Base-by-base conservation (phyloP, 73 alveolate genomes). In the Paramecium octaurelia region DNA sequence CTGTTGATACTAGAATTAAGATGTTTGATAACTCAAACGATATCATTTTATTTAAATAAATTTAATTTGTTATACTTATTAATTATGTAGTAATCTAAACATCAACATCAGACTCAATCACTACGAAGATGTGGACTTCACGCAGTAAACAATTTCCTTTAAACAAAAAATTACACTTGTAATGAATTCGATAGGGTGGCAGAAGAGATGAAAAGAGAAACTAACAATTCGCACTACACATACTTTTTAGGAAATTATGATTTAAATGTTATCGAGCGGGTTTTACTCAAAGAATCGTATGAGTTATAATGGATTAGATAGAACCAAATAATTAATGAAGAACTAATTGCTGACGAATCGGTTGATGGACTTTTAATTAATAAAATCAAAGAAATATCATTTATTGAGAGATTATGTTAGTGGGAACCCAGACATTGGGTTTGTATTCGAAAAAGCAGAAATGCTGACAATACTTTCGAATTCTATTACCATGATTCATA, bases 361-460 rank as follows among this genome's bases (percentile, higher is more conserved):
- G 48, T 64, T 27, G 27, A 14, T 27, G 84, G 84, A 7, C 21
- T 64, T 12, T 16, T 64, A 14, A 31, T 64, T 27, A 64, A 64
- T 34, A 11, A 31, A 11, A 27, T 64, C 8, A 64, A 64, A 8
- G 50, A 64, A 6, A 2, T 12, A 24, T 64, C 84, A 11, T 34
- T 64, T 4, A 14, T 73, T 35, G 87, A 73, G 35, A 73, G 12
- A 73, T 0, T 73, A 21, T 73, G 27, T 73, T 36, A 73, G 16
- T 73, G 87, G 87, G 87, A 73, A 16, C 87, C 87, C 16, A 10
- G 59, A 9, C 87, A 73, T 73, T 73, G 87, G 87, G 40, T 73
- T 29, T 12, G 40, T 1, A 73, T 73, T 36, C 14, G 68, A 36
- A 73, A 73, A 20, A 36, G 21, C 21, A 23, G 18, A 4, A 54